Conservation (phyloP, 768 basidiomycete species). For the Atractiella rhizophila region DNA sequence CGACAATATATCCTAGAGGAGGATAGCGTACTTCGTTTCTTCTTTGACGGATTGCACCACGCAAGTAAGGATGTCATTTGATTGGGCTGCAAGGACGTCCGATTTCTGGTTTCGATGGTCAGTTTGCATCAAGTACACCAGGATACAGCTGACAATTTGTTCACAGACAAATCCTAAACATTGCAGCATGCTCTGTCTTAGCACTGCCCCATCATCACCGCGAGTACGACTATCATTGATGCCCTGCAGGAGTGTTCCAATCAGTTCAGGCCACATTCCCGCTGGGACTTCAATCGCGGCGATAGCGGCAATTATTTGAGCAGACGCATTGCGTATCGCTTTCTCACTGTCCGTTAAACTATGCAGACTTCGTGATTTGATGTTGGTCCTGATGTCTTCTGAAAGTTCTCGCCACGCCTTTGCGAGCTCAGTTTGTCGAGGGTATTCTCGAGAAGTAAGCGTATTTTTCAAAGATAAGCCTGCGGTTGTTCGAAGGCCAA, state of each 20-base stretch:
- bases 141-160: conserved; percentile 63
- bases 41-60: conserved; percentile 96
- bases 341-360: conserved; percentile 46
- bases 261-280: conserved; percentile 69
- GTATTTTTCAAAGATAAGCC: conserved; percentile 92
- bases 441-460: conserved; percentile 67
- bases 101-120: too few species aligned
- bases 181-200: conserved; percentile 68
- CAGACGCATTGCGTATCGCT: conserved; percentile 63
- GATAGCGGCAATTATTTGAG: conserved; percentile 81
- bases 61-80: conserved; percentile 92
- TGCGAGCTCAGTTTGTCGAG: too few species aligned
- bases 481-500: conserved; percentile 87
- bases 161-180: conserved; percentile 96
- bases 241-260: conserved; percentile 64
- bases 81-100: conserved; percentile 59
- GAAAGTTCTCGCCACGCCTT: conserved; percentile 55
- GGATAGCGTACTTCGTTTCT: too few species aligned
- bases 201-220: conserved; percentile 33
- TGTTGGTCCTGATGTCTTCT: conserved; percentile 35
- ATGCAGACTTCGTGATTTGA: too few species aligned
- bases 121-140: too few species aligned
- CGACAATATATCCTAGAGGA: neutral
- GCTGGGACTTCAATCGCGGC: conserved; percentile 75
- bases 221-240: too few species aligned